Base-by-base conservation (phyloP, 2,329 filamentous ascomycete genomes). In the Westerdykella ornata region DNA sequence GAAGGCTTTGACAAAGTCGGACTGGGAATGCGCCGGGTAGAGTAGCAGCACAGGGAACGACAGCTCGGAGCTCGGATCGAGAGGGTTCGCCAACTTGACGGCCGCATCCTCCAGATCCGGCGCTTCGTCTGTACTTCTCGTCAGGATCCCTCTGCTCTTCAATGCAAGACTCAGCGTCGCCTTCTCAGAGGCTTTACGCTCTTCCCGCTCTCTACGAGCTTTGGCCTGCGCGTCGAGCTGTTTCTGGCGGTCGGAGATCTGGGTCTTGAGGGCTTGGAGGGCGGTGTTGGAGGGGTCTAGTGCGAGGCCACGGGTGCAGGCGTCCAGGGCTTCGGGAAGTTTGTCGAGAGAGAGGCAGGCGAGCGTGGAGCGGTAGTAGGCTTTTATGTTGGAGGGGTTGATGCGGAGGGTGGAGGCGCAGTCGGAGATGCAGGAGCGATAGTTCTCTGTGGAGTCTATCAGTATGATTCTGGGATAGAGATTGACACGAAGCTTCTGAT, bases 1-100 rank as follows among this genome's bases (percentile, higher is more conserved):
- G 55, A 95, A 92, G 0, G 79, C 78, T 70, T 94, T 95, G 67
- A 98, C 77, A 56, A 98, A 92, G 65, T 98, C 92, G 1, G 81
- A 85, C 71, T 97, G 82, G 35, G 84, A 74, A 46, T 87, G 75
- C 49, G 83, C 71, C 4, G 92, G 90, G 64, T 98, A 98, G 42
- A 98, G 72, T 41, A 98, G 69, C 46, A 97, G 74, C 0, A 84
- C 75, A 0, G 92, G 92, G 57, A 96, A 86, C 3, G 73, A 73
- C 1, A 98, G 73, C 0, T 75, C 73, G 51, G 84, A 88, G 17
- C 75, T 74, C 4, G 86, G 79, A 49, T 92, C 85, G 18, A 85
- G 71, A 14, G 84, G 77, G 56, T 94, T 81, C 2, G 82, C 74
- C 5, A 97, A 77, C 41, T 72, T 68, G 35, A 96, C 73, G 6